These are phyloP conservation scores for Cruciata laevipes DNA, from an alignment of 257 asterid genomes.

Conservation along the genomic window DNA sequence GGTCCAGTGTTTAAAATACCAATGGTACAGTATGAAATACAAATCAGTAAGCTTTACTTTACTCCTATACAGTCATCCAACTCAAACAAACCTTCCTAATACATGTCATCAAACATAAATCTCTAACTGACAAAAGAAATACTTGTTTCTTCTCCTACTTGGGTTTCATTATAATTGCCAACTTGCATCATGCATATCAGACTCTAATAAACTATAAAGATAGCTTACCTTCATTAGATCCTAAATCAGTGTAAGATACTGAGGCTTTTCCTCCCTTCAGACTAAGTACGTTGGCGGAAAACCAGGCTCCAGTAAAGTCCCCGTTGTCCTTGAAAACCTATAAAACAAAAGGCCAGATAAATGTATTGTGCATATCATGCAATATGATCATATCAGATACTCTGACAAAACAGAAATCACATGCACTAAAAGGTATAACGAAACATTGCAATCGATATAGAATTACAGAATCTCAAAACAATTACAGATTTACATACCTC, in stretches of 20 bases:
- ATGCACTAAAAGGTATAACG: not conserved
- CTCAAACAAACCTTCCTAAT: not conserved
- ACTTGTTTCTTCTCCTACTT: not conserved
- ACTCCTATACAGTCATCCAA: not conserved
- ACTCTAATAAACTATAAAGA: constrained; percentile 15
- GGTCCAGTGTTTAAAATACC: no score
- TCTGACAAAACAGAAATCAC: not conserved
- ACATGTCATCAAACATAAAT: not conserved
- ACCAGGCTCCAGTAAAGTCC: constrained; percentile 66
- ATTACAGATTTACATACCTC: constrained; percentile 55
- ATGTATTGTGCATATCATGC: not conserved
- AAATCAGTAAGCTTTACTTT: not conserved
- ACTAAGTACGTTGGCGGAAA: constrained; percentile 56
- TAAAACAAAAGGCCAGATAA: constrained; percentile 3
- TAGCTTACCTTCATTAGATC: constrained; percentile 59
- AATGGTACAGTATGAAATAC: not conserved
- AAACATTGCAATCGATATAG: not conserved
- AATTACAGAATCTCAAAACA: not conserved
- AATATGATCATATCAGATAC: not conserved
- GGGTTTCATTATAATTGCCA: not conserved
- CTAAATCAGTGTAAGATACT: constrained; percentile 55
- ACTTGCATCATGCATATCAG: not conserved
- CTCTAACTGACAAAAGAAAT: not conserved
- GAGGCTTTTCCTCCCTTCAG: constrained; percentile 67
- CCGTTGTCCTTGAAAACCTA: constrained; percentile 80